Evolutionary conservation across 1,139 yeast genomes (phyloP), one percentile per base, ranked within the genome.

Genomic region (Eremothecium cymbalariae): DNA sequence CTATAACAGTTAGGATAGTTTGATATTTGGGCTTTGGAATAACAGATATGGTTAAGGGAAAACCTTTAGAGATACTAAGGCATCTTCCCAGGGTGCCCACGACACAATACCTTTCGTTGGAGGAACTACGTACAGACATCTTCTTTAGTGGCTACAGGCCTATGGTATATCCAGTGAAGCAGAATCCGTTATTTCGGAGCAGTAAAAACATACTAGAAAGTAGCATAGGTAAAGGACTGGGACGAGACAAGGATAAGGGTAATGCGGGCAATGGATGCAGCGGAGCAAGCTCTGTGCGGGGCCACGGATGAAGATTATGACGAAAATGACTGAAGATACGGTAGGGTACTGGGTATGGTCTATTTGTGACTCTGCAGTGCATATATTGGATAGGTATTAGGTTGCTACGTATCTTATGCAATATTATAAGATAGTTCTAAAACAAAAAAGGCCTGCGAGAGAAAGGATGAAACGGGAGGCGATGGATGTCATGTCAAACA

Each of bases 121-220:
- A 44, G 17, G 47, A 47, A 31, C 40, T 55, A 18, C 41, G 46
- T 7, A 42, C 47, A 8, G 60, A 55, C 38, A 51, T 54, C 13
- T 38, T 55, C 28, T 54, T 46, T 34, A 49, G 53, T 39, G 59
- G 60, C 18, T 54, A 55, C 41, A 38, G 57, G 28, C 60, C 60
- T 1, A 42, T 54, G 7, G 47, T 43, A 37, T 51, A 52, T 32
- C 60, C 60, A 1, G 53, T 54, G 27, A 43, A 40, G 36, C 57
- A 53, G 35, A 55, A 53, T 34, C 60, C 60, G 19, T 36, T 55
- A 22, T 48, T 53, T 33, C 38, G 49, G 28, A 43, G 33, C 7
- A 33, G 36, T 25, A 32, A 27, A 19, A 37, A 34, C 13, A 33
- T 31, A 12, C 37, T 36, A n/a, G 40, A 22, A 26, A 17, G 25